These are phyloP conservation scores for Fusarium protoensiforme DNA, from an alignment of 2,329 filamentous ascomycete genomes.

Conservation along the genomic window DNA sequence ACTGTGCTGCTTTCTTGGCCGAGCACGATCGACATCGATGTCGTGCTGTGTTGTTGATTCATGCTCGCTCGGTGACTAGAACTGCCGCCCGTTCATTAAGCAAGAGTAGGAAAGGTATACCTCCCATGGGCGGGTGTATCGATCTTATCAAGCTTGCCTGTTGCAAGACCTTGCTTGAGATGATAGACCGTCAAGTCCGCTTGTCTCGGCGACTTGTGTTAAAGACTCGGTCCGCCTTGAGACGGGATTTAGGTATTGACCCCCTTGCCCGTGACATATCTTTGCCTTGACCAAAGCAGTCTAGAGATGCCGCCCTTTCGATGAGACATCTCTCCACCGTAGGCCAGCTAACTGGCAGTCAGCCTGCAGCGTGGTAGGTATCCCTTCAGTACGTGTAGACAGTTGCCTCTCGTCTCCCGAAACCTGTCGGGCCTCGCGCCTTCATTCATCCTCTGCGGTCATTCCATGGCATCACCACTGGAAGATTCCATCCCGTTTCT, in stretches of 20 bases:
- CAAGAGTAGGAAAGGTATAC: background rate
- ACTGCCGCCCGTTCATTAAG: background rate
- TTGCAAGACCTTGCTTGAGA: background rate
- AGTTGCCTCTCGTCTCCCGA: constrained; percentile 2
- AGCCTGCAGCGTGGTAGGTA: background rate
- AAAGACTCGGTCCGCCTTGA: constrained; percentile 1
- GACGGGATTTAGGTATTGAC: constrained; percentile 5
- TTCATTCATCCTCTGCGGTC: background rate
- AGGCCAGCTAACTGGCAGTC: background rate
- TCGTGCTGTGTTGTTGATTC: background rate
- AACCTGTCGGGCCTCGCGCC: constrained; percentile 4
- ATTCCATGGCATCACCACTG: background rate
- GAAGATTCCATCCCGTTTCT: background rate
- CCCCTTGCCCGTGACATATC: background rate
- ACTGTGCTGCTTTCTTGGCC: background rate
- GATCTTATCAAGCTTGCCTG: background rate
- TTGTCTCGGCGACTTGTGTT: constrained; percentile 12
- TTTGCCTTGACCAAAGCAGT: constrained; percentile 1
- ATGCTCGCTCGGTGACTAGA: background rate
- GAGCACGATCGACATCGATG: background rate
- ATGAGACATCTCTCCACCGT: background rate
- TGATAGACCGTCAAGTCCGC: background rate
- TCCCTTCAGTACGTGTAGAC: background rate
- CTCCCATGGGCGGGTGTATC: background rate
- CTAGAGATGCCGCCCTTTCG: constrained; percentile 2